phyloP scores from a whole-genome alignment of 306 rosid species.

The Trichosanthes truncata region DNA sequence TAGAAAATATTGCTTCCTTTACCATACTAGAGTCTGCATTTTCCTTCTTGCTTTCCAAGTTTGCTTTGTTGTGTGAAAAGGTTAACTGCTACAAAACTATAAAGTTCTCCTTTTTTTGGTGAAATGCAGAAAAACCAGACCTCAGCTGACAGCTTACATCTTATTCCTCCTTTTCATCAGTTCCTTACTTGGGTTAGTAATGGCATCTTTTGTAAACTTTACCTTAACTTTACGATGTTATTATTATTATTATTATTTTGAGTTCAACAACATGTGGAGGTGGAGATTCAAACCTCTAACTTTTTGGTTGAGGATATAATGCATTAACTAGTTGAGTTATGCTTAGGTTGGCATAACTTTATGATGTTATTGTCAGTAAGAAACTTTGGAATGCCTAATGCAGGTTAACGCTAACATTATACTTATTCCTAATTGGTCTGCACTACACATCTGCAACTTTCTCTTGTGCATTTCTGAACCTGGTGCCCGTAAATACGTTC shows the following conservation, averaged over 20 bases:
- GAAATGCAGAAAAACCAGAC: slow-evolving; percentile 48
- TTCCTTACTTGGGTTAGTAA: slow-evolving; percentile 71
- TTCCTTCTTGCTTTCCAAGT: not conserved
- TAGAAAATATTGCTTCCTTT: not conserved
- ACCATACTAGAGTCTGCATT: not conserved
- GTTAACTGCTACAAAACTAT: not conserved
- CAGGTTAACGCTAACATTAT: slow-evolving; percentile 64
- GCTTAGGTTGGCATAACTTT: not conserved
- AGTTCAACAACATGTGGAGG: not conserved
- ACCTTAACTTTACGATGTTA: not conserved
- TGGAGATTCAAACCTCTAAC: not conserved
- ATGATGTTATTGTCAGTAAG: not conserved
- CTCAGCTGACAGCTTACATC: slow-evolving; percentile 24
- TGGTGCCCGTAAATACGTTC: slow-evolving; percentile 75
- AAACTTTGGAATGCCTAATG: not conserved
- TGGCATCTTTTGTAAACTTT: not conserved
- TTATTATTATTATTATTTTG: no score
- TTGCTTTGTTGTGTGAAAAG: not conserved
- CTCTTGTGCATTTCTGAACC: slow-evolving; percentile 84
- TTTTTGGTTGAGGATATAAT: not conserved
- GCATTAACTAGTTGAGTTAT: not conserved
- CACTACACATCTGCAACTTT: slow-evolving; percentile 62
- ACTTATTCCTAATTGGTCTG: slow-evolving; percentile 66
- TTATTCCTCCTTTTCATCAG: slow-evolving; percentile 54
- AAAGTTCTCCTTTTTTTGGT: not conserved